Evolutionary conservation across 176 grass and related monocot species (phyloP).

Genomic region (Eleusine coracana): DNA sequence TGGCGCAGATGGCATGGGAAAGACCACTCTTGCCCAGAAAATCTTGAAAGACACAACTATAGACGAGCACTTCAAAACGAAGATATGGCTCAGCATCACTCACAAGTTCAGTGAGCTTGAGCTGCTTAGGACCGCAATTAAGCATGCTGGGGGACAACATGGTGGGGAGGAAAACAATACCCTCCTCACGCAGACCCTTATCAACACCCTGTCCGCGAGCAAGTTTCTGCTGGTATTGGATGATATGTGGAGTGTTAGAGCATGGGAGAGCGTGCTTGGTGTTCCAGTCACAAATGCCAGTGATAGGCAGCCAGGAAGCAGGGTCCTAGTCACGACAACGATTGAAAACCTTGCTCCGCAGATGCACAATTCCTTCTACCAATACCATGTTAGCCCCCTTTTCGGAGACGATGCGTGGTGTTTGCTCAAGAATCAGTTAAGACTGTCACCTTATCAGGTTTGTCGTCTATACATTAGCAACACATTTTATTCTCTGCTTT

Average conservation of each 20-base stretch:
- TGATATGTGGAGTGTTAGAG: neutral
- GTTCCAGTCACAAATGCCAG: neutral
- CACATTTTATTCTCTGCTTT: too few species aligned
- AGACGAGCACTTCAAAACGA: too few species aligned
- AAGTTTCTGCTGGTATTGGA: neutral
- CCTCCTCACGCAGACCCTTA: neutral
- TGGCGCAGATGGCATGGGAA: too few species aligned
- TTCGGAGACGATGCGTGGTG: neutral
- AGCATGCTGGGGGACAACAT: too few species aligned
- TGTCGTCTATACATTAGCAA: too few species aligned
- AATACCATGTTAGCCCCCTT: neutral
- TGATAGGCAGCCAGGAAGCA: neutral
- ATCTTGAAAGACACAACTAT: too few species aligned
- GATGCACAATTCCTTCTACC: neutral
- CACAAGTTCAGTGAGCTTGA: too few species aligned
- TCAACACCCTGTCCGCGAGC: accelerated
- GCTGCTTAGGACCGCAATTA: too few species aligned
- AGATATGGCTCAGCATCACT: too few species aligned
- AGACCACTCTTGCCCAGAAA: too few species aligned
- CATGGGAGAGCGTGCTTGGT: neutral
- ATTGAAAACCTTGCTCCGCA: neutral
- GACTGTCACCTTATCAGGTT: neutral
- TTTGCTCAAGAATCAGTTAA: neutral
- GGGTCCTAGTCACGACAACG: neutral
- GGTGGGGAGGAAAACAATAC: too few species aligned